Base-by-base conservation (phyloP, 352 stramenopile species). In the Peronospora belbahrii region DNA sequence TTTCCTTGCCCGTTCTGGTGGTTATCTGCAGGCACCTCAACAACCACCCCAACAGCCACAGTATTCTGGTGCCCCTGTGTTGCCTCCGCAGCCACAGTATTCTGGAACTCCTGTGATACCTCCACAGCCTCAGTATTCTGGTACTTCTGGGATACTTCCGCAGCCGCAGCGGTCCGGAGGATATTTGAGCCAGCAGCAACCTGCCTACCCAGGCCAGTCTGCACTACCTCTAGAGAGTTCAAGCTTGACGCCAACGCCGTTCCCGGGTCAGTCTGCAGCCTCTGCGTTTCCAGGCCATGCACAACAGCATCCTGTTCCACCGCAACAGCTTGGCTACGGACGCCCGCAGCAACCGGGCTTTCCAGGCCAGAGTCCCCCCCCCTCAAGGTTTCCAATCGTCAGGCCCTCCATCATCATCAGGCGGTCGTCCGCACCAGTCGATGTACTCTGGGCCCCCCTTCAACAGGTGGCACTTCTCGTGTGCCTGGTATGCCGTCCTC, bases 391-490 rank as follows among this genome's bases (percentile, higher is more conserved):
- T 62, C 35, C 65, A n/a, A n/a, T n/a, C 67, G 15, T 76, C 68
- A 7, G 76, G 73, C 22, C 76, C 76, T 20, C 73, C 73, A 19
- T 88, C 71, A 43, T 59, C 63, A 31, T 65, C 63, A 48, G 40
- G 52, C 39, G 52, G 37, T 30, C 39, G 60, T 14, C 39, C 53
- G 30, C 53, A 52, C 25, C 60, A 48, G 42, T 55, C 42, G 36
- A 65, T 68, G 55, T 74, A 70, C 36, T 74, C 65, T 4, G 65
- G 60, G 15, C 60, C 65, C 34, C n/a, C 53, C 60, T 14, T 74
- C 65, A 6, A 51, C 65, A 2, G 61, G 65, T 20, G 52, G 53
- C 15, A 50, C 55, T 19, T 34, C 49, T 7, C 60, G 58, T 42
- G 56, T 69, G 38, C 18, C 42, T 25, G 52, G 52, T 18, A 58